Evolutionary conservation across 2,329 filamentous ascomycete species (phyloP).

Genomic region (Ceratocystis papillata): DNA sequence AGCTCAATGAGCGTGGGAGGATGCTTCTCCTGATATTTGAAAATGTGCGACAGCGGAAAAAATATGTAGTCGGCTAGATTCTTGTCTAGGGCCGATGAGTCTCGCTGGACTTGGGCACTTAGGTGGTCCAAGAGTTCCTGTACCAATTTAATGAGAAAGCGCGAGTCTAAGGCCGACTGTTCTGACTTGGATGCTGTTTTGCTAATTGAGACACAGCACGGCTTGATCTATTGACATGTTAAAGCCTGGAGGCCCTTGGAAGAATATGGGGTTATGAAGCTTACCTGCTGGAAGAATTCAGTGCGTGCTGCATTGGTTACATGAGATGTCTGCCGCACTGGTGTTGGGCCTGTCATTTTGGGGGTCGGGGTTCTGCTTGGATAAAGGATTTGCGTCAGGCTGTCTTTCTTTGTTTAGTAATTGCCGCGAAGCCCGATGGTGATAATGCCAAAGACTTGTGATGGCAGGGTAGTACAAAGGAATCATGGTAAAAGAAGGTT

Average conservation of each 20-base stretch:
- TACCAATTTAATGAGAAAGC: constrained; percentile 38
- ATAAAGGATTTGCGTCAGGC: not conserved
- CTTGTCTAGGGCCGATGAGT: constrained; percentile 52
- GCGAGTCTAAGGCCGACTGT: constrained; percentile 35
- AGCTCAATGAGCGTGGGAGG: constrained; percentile 64
- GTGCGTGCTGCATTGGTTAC: constrained; percentile 27
- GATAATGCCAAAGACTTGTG: not conserved
- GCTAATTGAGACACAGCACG: constrained; percentile 50
- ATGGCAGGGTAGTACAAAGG: not conserved
- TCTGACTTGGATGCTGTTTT: constrained; percentile 43
- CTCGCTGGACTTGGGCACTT: constrained; percentile 35
- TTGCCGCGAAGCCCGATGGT: not conserved
- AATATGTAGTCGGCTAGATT: constrained; percentile 91
- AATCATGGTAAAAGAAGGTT: not conserved
- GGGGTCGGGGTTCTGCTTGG: not conserved
- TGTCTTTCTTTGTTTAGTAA: not conserved
- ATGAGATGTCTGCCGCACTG: not conserved
- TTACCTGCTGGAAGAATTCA: constrained; percentile 34
- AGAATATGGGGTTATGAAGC: constrained; percentile 1
- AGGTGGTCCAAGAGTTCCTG: constrained; percentile 40
- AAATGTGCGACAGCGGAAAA: constrained; percentile 79
- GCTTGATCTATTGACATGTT: constrained; percentile 44
- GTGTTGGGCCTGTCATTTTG: constrained; percentile 11
- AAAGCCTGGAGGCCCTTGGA: constrained; percentile 15
- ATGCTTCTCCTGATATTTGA: constrained; percentile 62